phyloP scores from a whole-genome alignment of 2,329 filamentous ascomycete genomes.

The Exophiala calicioides region DNA sequence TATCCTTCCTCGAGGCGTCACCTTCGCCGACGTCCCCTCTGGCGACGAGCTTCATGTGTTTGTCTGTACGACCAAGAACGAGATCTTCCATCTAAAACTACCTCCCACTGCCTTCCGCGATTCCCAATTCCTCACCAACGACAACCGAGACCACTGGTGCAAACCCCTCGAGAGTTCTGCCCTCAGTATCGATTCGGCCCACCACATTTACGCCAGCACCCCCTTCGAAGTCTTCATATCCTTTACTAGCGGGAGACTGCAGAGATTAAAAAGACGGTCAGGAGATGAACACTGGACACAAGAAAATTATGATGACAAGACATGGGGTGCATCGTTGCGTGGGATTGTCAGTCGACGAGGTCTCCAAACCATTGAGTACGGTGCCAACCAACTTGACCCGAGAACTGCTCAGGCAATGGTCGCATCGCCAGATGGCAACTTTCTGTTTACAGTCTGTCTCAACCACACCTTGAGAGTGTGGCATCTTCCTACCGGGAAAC shows the following conservation, averaged over 20 bases:
- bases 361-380: constrained; percentile 45
- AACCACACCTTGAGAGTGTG: constrained; percentile 88
- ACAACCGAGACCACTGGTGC: constrained; percentile 74
- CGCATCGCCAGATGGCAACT: constrained; percentile 48
- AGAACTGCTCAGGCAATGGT: constrained; percentile 47
- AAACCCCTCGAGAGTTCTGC: constrained; percentile 65
- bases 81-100: constrained; percentile 81
- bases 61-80: constrained; percentile 74
- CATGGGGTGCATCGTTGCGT: constrained; percentile 51
- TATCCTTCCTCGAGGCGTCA: constrained; percentile 76
- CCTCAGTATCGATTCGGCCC: constrained; percentile 69
- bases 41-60: constrained; percentile 78
- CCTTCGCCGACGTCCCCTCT: constrained; percentile 75
- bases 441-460: constrained; percentile 76
- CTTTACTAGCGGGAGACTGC: constrained; percentile 48
- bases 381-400: constrained; percentile 45
- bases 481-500: constrained; percentile 79
- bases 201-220: constrained; percentile 74
- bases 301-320: constrained; percentile 50
- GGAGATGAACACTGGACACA: constrained; percentile 52
- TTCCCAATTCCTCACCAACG: constrained; percentile 66
- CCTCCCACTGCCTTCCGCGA: constrained; percentile 76
- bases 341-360: constrained; percentile 48
- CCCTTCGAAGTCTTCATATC: constrained; percentile 76
- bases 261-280: constrained; percentile 68